Percentiles rank a stretch among this genome's conserved stretches.
Evolutionary conservation across 176 grass and related monocot species (phyloP).

Genomic region (Saccharum spontaneum): DNA sequence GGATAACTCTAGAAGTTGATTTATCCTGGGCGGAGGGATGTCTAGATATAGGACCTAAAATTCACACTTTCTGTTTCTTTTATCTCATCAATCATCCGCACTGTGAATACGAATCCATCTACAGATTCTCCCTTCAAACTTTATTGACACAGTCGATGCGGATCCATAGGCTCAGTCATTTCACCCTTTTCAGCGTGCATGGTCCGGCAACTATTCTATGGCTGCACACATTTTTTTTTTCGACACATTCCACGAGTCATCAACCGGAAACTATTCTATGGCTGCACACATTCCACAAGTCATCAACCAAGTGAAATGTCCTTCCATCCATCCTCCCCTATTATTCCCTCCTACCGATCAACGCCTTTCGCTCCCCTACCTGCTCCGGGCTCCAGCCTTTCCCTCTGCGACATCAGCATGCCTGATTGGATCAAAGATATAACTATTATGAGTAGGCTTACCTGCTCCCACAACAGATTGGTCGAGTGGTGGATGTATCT

Average conservation of each 20-base stretch:
- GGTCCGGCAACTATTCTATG: neutral
- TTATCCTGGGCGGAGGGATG: neutral
- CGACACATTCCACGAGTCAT: too few species aligned
- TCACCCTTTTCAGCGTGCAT: constrained; percentile 17
- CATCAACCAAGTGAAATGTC: constrained; percentile 11
- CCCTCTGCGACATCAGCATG: constrained; percentile 23
- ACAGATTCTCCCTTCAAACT: constrained; percentile 12
- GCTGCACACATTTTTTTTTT: too few species aligned
- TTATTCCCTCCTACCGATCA: neutral
- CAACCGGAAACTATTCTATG: neutral
- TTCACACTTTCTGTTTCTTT: neutral
- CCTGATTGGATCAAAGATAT: constrained; percentile 30
- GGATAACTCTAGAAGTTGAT: neutral
- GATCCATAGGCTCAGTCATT: constrained; percentile 1
- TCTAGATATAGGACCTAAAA: neutral
- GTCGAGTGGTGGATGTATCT: constrained; percentile 29
- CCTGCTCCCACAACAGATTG: constrained; percentile 29
- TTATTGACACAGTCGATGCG: neutral
- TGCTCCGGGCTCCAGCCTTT: constrained; percentile 25
- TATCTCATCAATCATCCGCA: neutral
- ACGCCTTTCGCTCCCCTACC: constrained; percentile 14
- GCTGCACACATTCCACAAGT: neutral
- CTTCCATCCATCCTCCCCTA: neutral
- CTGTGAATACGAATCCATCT: constrained; percentile 11
- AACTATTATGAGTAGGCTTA: neutral